Evolutionary conservation across 306 rosid genomes (phyloP).

Genomic region (Fragaria ananassa): DNA sequence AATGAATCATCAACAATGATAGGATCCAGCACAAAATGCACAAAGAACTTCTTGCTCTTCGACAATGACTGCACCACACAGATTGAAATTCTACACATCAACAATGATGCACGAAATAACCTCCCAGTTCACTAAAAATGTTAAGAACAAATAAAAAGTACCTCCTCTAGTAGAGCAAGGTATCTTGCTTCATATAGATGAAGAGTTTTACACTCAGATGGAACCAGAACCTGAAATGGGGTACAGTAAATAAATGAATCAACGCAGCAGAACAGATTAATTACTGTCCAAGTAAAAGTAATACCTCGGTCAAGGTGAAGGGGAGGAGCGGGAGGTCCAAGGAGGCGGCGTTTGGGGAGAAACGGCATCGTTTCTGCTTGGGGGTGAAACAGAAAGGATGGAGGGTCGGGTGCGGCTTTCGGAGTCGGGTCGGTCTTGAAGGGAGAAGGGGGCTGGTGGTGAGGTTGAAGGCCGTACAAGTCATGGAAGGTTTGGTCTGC

Average conservation of each 20-base stretch:
- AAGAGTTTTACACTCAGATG: slow-evolving; percentile 42
- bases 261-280: background rate
- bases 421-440: background rate
- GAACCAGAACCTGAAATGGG: slow-evolving; percentile 41
- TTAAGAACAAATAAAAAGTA: background rate
- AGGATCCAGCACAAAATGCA: slow-evolving; percentile 55
- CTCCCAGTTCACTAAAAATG: background rate
- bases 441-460: background rate
- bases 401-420: slow-evolving; percentile 2
- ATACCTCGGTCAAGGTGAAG: slow-evolving; percentile 31
- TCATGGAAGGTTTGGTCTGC: background rate
- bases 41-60: slow-evolving; percentile 39
- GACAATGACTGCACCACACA: slow-evolving; percentile 35
- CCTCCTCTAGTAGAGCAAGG: slow-evolving; percentile 45
- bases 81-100: too few relatives aligned
- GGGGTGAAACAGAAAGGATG: slow-evolving; percentile 5
- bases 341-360: slow-evolving; percentile 20
- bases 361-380: slow-evolving; percentile 21
- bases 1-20: slow-evolving; percentile 32
- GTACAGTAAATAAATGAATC: background rate
- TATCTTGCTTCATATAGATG: slow-evolving; percentile 53
- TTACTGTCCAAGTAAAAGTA: background rate
- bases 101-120: background rate
- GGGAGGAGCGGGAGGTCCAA: slow-evolving; percentile 50
- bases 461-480: slow-evolving; percentile 25